These are phyloP conservation scores for Maudiozyma turicensis DNA, from an alignment of 805 yeast genomes.

Conservation along the genomic window DNA sequence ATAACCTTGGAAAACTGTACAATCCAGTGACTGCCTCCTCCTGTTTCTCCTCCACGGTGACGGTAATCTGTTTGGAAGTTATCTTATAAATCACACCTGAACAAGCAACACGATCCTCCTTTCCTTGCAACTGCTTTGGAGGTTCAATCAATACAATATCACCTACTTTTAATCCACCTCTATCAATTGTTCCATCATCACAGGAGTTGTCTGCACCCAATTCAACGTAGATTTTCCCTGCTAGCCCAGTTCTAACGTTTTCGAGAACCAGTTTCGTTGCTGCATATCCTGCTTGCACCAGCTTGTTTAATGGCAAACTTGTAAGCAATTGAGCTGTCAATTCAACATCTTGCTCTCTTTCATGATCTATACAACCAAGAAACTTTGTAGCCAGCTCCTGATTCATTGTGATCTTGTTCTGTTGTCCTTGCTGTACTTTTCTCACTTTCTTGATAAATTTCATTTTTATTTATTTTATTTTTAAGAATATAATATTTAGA, in stretches of 20 bases:
- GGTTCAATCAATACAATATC: conserved; percentile 61
- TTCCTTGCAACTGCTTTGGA: conserved; percentile 17
- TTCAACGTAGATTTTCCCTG: conserved; percentile 53
- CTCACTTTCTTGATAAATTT: not conserved
- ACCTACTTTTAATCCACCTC: conserved; percentile 56
- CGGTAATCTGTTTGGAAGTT: conserved; percentile 36
- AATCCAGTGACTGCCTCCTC: conserved; percentile 44
- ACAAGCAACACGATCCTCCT: conserved; percentile 23
- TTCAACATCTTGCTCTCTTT: conserved; percentile 44
- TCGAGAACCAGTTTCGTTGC: conserved; percentile 51
- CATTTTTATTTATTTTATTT: not conserved
- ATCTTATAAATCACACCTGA: conserved; percentile 62
- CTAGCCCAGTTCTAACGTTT: conserved; percentile 66
- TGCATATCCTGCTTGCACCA: conserved; percentile 71
- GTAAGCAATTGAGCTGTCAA: conserved; percentile 36
- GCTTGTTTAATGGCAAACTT: conserved; percentile 47
- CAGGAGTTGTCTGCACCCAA: conserved; percentile 44
- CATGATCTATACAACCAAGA: conserved; percentile 35
- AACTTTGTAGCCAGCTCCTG: conserved; percentile 31
- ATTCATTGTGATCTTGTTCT: conserved; percentile 10
- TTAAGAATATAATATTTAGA: not conserved
- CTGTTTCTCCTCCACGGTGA: conserved; percentile 52
- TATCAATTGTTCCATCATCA: conserved; percentile 23
- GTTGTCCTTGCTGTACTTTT: not conserved
- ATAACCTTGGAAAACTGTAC: conserved; percentile 17